These are phyloP conservation scores for Chaetomiaceae sp. DNA, from an alignment of 2,329 filamentous ascomycete genomes.

Conservation along the genomic window DNA sequence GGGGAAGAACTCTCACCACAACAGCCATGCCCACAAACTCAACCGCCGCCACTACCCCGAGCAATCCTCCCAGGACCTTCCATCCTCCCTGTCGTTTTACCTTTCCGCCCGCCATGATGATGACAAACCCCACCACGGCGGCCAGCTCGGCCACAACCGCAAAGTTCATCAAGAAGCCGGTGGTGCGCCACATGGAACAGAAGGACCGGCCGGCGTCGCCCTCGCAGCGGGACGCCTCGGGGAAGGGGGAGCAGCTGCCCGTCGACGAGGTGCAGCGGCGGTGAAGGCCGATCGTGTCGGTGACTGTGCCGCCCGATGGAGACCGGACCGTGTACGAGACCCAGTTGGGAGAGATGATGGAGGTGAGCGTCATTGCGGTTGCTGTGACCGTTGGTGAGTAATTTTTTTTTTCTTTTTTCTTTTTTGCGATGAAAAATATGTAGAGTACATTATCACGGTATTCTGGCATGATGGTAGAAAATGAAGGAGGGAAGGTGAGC, in stretches of 20 bases:
- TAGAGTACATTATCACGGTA: background rate
- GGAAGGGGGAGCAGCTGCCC: constrained; percentile 36
- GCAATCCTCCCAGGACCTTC: constrained; percentile 65
- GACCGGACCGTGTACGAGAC: constrained; percentile 57
- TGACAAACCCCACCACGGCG: constrained; percentile 71
- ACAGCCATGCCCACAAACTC: constrained; percentile 76
- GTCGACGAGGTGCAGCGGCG: constrained; percentile 70
- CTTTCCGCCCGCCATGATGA: constrained; percentile 74
- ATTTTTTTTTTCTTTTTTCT: too few relatives aligned
- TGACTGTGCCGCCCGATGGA: constrained; percentile 43
- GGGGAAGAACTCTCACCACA: constrained; percentile 58
- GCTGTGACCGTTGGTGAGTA: constrained; percentile 41
- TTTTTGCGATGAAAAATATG: background rate
- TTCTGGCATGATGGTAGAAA: too few relatives aligned
- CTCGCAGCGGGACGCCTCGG: constrained; percentile 54
- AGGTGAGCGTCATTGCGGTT: constrained; percentile 65
- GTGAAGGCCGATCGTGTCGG: constrained; percentile 72
- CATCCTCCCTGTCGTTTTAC: constrained; percentile 77
- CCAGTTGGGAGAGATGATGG: constrained; percentile 69
- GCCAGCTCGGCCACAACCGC: constrained; percentile 77
- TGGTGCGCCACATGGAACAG: constrained; percentile 86
- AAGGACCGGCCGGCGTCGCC: constrained; percentile 44
- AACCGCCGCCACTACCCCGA: constrained; percentile 61
- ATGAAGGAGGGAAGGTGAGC: too few relatives aligned
- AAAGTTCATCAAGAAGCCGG: constrained; percentile 84